Percentiles rank a stretch among this genome's conserved stretches.
phyloP scores from a whole-genome alignment of 2,329 filamentous ascomycete genomes.

The Alternaria incomplexa region DNA sequence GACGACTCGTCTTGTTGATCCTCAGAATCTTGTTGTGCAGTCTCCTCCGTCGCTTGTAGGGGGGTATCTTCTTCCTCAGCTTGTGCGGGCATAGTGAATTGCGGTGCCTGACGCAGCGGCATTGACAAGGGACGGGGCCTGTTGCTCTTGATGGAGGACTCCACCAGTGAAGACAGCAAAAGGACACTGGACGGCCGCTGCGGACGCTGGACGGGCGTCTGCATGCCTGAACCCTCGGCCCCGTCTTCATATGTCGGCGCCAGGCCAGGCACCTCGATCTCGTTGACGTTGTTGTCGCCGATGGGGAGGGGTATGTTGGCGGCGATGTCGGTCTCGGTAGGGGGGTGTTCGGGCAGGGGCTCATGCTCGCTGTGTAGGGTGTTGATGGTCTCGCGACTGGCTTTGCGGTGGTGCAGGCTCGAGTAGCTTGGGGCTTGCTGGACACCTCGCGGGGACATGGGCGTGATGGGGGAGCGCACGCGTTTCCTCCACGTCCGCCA shows the following conservation, averaged over 20 bases:
- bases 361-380: slow-evolving; percentile 26
- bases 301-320: slow-evolving; percentile 73
- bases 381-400: slow-evolving; percentile 38
- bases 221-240: slow-evolving; percentile 27
- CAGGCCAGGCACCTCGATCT: slow-evolving; percentile 80
- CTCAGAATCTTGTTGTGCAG: background rate
- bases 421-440: slow-evolving; percentile 36
- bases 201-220: slow-evolving; percentile 33
- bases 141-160: slow-evolving; percentile 23
- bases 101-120: slow-evolving; percentile 29
- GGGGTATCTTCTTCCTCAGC: background rate
- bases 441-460: slow-evolving; percentile 33
- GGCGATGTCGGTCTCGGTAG: slow-evolving; percentile 56
- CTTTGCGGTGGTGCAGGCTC: slow-evolving; percentile 37
- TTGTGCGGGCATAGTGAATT: slow-evolving; percentile 24
- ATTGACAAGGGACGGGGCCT: slow-evolving; percentile 40
- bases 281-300: slow-evolving; percentile 71
- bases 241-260: slow-evolving; percentile 68
- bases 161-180: slow-evolving; percentile 31
- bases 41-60: background rate
- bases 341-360: slow-evolving; percentile 50
- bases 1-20: slow-evolving; percentile 8
- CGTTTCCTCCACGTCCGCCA: slow-evolving; percentile 97
- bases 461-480: slow-evolving; percentile 58
- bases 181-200: slow-evolving; percentile 41